Base-by-base conservation (phyloP, 139 green algal species). In the Zygnema cylindricum region DNA sequence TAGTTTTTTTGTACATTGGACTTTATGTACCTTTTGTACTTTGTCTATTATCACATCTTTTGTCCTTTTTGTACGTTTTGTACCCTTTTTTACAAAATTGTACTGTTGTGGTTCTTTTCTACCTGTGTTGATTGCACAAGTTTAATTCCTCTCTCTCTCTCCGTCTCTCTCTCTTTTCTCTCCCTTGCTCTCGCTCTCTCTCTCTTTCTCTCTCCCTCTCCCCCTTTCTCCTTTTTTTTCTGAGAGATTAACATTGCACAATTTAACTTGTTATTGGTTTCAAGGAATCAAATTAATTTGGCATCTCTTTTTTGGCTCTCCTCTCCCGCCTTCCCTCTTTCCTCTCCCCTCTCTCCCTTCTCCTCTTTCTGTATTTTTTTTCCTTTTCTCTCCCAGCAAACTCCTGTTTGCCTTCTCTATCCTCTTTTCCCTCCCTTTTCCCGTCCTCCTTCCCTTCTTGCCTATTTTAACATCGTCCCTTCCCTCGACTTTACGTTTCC, bases 141-240 rank as follows among this genome's bases (percentile, higher is more conserved):
- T 30, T 73, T 30, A 35, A 35, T 25, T 30, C 25, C 30, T 30
- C 57, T 73, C 57, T 73, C 57, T 73, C 57, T 73, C 57, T 73
- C 57, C 30, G 57, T 73, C 57, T 73, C 57, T 73, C 57, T 73
- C 57, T 73, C 57, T 73, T 30, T 73, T 73, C 57, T 73, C 57
- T 73, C 57, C 30, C 57, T 73, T 30, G 25, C 57, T 73, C 57
- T 73, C 57, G 25, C 57, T 73, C 57, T 73, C 57, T 73, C 57
- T 73, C 57, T 73, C 57, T 73, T 30, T 73, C 57, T 73, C 57
- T 73, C 57, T 73, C 57, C 30, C 57, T 73, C 57, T 73, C 57
- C 30, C 57, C 30, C 57, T 73, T 30, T 73, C 57, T 25, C 57
- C 25, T 30, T 35, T 73, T 25, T 30, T 73, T 30, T 73, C 57